Base-by-base conservation (phyloP, 2,329 filamentous ascomycete species). In the Teratosphaeria epicoccoides region DNA sequence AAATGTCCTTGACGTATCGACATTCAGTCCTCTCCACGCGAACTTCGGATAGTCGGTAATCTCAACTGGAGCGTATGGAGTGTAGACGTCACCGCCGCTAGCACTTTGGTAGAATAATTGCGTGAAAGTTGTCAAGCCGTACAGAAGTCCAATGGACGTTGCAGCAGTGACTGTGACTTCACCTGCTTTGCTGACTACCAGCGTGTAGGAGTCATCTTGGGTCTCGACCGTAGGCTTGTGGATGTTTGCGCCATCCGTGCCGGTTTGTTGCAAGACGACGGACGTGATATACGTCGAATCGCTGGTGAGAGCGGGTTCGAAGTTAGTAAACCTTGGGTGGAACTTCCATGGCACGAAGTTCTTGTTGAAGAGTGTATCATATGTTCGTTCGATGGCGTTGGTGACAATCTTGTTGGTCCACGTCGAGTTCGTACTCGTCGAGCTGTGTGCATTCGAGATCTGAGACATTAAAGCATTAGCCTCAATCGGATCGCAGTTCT, bases 341-440 rank as follows among this genome's bases (percentile, higher is more conserved):
- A 93, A 79, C 70, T 84, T 88, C 87, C 87, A 93, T 0, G 88
- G 87, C 14, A 88, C 78, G 55, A 90, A 82, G 59, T 79, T 81
- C 53, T 83, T 72, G 24, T 78, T 70, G 68, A 89, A 85, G 51
- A 91, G 80, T 52, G 76, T 79, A 23, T 76, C 68, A 57, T 83
- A 71, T 9, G 84, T 76, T 46, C 84, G 77, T 22, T 70, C 58
- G 26, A 78, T 71, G 6, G 75, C 74, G 51, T 67, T 70, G 22
- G 71, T 63, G 14, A 78, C 59, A 10, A 77, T 71, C 68, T 79
- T 52, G 43, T 25, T 53, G 24, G 55, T 48, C 51, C 50, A 58
- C 14, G 51, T 29, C 4, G 51, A 25, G 46, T 47, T 48, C 45
- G 44, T 40, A 26, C 24, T 14, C 12, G 26, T 12, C 51, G 55